Evolutionary conservation across 352 stramenopile species (phyloP).

Genomic region (Pythium brachiatum): DNA sequence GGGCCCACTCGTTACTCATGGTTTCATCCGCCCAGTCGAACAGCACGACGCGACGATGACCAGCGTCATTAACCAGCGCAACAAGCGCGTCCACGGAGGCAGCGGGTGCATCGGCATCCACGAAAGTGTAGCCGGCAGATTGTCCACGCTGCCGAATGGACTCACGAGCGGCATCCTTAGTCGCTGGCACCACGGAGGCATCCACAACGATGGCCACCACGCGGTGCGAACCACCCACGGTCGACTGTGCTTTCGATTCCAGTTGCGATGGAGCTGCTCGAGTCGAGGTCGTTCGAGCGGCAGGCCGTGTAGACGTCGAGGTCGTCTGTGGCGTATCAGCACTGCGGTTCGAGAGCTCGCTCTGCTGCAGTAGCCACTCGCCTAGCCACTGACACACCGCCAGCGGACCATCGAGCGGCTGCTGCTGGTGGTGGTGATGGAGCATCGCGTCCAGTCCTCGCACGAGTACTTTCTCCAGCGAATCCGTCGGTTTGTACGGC

Average conservation of each 20-base stretch:
- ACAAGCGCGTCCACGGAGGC: neutral
- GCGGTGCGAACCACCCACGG: neutral
- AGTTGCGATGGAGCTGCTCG: neutral
- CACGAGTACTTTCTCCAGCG: slow-evolving; percentile 37
- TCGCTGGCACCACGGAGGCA: neutral
- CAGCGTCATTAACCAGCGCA: neutral
- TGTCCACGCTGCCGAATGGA: neutral
- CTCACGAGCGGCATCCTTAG: neutral
- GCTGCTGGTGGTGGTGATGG: neutral
- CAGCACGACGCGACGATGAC: slow-evolving; percentile 19
- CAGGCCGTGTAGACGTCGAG: neutral
- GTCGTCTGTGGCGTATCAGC: neutral
- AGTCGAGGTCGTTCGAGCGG: neutral
- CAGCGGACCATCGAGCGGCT: slow-evolving; percentile 27
- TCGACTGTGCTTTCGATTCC: neutral
- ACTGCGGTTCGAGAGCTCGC: slow-evolving; percentile 5
- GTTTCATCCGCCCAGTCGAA: slow-evolving; percentile 12
- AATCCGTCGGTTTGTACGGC: slow-evolving; percentile 6
- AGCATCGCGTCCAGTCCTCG: slow-evolving; percentile 41
- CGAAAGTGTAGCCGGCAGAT: slow-evolving; percentile 26
- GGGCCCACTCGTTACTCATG: neutral
- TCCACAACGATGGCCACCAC: slow-evolving; percentile 15
- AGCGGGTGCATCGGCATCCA: slow-evolving; percentile 24
- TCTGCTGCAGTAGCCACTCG: slow-evolving; percentile 38
- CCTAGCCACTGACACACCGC: slow-evolving; percentile 54